Percentiles rank a stretch among this genome's conserved stretches.
phyloP scores from a whole-genome alignment of 345 rosid genomes.

The Durio zibethinus region DNA sequence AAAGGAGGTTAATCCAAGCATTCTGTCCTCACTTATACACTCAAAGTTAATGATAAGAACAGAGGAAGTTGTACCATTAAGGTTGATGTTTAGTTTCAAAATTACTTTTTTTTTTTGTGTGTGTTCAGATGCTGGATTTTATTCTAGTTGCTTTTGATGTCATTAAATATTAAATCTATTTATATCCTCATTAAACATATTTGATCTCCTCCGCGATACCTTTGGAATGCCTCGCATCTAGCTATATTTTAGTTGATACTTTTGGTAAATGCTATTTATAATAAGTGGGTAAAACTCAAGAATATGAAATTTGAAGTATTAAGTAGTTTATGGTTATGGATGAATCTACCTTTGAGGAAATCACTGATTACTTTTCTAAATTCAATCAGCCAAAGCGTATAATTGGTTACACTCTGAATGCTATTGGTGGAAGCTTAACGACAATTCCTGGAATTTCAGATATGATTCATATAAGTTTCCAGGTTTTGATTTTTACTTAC shows the following conservation, averaged over 20 bases:
- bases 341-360: not conserved
- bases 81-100: slow-evolving; percentile 40
- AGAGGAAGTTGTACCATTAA: slow-evolving; percentile 78
- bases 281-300: slow-evolving; percentile 30
- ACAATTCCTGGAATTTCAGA: slow-evolving; percentile 96
- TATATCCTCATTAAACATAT: too few species aligned
- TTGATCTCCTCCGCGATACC: not conserved
- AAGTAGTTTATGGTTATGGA: not conserved
- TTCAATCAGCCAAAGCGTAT: slow-evolving; percentile 87
- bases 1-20: slow-evolving; percentile 60
- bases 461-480: slow-evolving; percentile 89
- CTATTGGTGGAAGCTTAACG: slow-evolving; percentile 98
- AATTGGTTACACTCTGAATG: slow-evolving; percentile 92
- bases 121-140: too few species aligned
- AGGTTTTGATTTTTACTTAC: not conserved
- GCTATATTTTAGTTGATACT: slow-evolving; percentile 16
- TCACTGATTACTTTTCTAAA: slow-evolving; percentile 12
- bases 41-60: slow-evolving; percentile 93
- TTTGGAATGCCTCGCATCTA: not conserved
- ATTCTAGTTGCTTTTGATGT: not conserved
- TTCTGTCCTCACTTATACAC: slow-evolving; percentile 77
- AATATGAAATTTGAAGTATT: slow-evolving; percentile 15
- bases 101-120: too few species aligned
- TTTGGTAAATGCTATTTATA: too few species aligned
- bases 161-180: not conserved